Evolutionary conservation across 306 rosid genomes (phyloP), one percentile per base, ranked within the genome.

Genomic region (Senna tora): DNA sequence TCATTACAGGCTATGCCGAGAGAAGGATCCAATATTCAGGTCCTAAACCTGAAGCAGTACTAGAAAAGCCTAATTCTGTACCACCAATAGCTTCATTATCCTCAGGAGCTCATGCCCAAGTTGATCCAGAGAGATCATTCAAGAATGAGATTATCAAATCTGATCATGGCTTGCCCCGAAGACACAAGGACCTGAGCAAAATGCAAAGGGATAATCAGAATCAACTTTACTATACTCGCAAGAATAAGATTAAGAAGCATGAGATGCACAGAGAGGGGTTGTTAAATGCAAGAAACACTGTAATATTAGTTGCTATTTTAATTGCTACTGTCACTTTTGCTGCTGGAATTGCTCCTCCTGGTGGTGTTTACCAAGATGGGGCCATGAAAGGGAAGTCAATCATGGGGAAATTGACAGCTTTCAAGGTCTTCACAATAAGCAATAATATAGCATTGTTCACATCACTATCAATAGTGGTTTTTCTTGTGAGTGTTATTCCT

Each of bases 401-500:
- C 34, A 58, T 55, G 12, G 84, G 84, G 4, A 68, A 39, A 42
- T 82, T 79, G 34, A 66, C 67, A 56, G 89, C 88, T 25, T 91
- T 85, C 73, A 87, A 83, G 71, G 88, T 89, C 36, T 91, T 88
- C 70, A 34, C 71, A 30, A 60, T 91, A 47, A 82, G 92, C 80
- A 88, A 91, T 21, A 46, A 66, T 41, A 20, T 85, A 39, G 91
- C 97, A 16, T 22, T 91, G 13, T 77, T 89, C 73, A 81, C 85
- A 14, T 87, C 96, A 49, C 74, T 89, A 4, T 84, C 84, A 19
- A 81, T 88, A 36, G 92, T 88, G 2, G 64, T 91, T 19, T 86
- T 89, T 63, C 80, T 88, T 13, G 92, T 91, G 14, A 91, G 96
- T 67, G 79, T 91, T 73, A 87, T 91, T 73, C 92, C 96, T 4